Conservation (phyloP, 805 yeast genomes). For the Candida hispaniensis region DNA sequence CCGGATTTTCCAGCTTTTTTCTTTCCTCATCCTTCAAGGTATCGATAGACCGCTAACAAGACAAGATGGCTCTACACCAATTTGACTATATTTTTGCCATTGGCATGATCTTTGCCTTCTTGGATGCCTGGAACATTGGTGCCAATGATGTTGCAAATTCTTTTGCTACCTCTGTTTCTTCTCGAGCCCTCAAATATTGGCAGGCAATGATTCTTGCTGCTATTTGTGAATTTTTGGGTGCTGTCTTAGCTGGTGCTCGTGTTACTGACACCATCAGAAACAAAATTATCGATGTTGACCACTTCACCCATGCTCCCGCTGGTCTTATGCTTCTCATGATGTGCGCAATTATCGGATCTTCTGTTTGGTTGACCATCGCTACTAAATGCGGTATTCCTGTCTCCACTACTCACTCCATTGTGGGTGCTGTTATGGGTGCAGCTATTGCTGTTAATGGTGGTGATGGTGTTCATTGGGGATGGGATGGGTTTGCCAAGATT, state of each 20-base stretch:
- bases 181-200: constrained; percentile 57
- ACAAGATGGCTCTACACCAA: constrained; percentile 19
- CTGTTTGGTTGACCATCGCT: constrained; percentile 58
- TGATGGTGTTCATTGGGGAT: constrained; percentile 56
- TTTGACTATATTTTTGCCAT: constrained; percentile 64
- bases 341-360: constrained; percentile 64
- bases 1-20: too few species aligned
- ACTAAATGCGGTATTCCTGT: constrained; percentile 66
- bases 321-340: constrained; percentile 68
- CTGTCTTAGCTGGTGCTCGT: constrained; percentile 60
- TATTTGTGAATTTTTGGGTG: constrained; percentile 63
- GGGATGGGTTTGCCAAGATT: constrained; percentile 52
- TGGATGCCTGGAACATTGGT: constrained; percentile 72
- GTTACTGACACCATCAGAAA: constrained; percentile 64
- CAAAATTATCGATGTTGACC: constrained; percentile 45
- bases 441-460: constrained; percentile 66
- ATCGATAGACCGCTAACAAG: too few species aligned
- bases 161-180: constrained; percentile 64
- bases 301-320: constrained; percentile 47
- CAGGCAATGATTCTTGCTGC: constrained; percentile 69
- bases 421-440: constrained; percentile 65
- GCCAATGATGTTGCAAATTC: constrained; percentile 79
- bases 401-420: constrained; percentile 69
- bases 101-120: constrained; percentile 57
- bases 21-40: too few species aligned